phyloP scores from a whole-genome alignment of 306 rosid genomes.

The Vicia faba region DNA sequence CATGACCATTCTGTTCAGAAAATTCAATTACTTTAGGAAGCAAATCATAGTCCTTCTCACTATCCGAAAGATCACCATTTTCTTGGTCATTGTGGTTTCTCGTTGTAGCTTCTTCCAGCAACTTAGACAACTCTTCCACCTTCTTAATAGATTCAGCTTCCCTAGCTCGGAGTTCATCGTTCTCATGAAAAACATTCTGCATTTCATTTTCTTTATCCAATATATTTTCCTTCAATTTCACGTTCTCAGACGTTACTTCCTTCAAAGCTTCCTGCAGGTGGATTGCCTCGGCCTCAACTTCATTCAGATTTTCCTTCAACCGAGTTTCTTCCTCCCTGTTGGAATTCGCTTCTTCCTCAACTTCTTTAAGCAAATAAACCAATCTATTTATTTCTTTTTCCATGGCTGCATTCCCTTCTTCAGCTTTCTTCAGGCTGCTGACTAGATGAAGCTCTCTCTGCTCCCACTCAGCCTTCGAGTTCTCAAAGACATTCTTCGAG shows the following conservation, averaged over 20 bases:
- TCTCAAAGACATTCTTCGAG: slow-evolving; percentile 57
- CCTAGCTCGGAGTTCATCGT: slow-evolving; percentile 69
- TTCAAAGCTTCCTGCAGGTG: slow-evolving; percentile 90
- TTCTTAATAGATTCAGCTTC: slow-evolving; percentile 68
- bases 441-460: slow-evolving; percentile 71
- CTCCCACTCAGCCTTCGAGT: slow-evolving; percentile 76
- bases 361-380: slow-evolving; percentile 64
- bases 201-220: slow-evolving; percentile 86
- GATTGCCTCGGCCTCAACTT: slow-evolving; percentile 88
- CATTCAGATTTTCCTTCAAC: slow-evolving; percentile 78
- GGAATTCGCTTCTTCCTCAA: slow-evolving; percentile 67
- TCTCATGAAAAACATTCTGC: slow-evolving; percentile 70
- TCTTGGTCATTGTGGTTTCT: slow-evolving; percentile 58
- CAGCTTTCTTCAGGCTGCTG: slow-evolving; percentile 63
- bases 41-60: slow-evolving; percentile 90
- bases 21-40: slow-evolving; percentile 90
- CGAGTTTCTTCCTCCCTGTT: slow-evolving; percentile 79
- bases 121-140: slow-evolving; percentile 77
- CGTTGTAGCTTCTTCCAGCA: slow-evolving; percentile 76
- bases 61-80: slow-evolving; percentile 80
- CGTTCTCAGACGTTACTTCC: slow-evolving; percentile 66
- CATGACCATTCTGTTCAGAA: slow-evolving; percentile 90
- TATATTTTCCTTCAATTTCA: slow-evolving; percentile 83
- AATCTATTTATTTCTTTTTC: slow-evolving; percentile 77
- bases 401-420: slow-evolving; percentile 57